A percentile compares a stretch with the other conserved stretches of the same genome.
These are phyloP conservation scores for Lodderomyces parapsilosis DNA, from an alignment of 1,139 yeast genomes.

Conservation along the genomic window DNA sequence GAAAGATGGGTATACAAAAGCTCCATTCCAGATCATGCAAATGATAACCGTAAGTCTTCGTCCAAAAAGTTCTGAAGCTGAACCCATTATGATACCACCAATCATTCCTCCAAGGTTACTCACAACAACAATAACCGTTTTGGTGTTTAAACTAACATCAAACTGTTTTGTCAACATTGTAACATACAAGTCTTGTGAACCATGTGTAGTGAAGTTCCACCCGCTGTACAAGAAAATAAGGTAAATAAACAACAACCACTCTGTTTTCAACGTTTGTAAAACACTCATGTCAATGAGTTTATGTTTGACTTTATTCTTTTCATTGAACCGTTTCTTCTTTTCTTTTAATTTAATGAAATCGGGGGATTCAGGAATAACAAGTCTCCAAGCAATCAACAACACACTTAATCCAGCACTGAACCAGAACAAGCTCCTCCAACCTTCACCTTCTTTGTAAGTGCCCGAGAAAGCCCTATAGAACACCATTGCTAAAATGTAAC, in stretches of 20 bases:
- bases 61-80: constrained; percentile 44
- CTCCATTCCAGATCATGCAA: constrained; percentile 29
- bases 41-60: constrained; percentile 43
- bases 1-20: constrained; percentile 35
- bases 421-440: constrained; percentile 82
- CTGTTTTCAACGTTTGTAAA: constrained; percentile 29
- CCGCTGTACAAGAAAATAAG: constrained; percentile 48
- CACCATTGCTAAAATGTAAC: constrained; percentile 36
- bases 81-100: constrained; percentile 51
- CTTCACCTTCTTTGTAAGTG: constrained; percentile 47
- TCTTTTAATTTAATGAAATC: constrained; percentile 20
- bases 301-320: constrained; percentile 5
- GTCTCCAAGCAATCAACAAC: constrained; percentile 33
- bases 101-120: constrained; percentile 50
- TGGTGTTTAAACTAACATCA: constrained; percentile 28
- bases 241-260: constrained; percentile 45
- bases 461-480: constrained; percentile 54
- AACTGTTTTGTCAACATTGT: constrained; percentile 45
- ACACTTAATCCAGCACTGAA: constrained; percentile 63
- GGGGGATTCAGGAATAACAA: constrained; percentile 33
- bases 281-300: constrained; percentile 16
- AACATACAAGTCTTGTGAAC: constrained; percentile 55
- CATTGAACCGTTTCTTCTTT: constrained; percentile 15
- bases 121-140: constrained; percentile 46
- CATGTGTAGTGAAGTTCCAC: constrained; percentile 54